These are phyloP conservation scores for Stromatinia cepivora DNA, from an alignment of 2,329 filamentous ascomycete genomes.

Conservation along the genomic window DNA sequence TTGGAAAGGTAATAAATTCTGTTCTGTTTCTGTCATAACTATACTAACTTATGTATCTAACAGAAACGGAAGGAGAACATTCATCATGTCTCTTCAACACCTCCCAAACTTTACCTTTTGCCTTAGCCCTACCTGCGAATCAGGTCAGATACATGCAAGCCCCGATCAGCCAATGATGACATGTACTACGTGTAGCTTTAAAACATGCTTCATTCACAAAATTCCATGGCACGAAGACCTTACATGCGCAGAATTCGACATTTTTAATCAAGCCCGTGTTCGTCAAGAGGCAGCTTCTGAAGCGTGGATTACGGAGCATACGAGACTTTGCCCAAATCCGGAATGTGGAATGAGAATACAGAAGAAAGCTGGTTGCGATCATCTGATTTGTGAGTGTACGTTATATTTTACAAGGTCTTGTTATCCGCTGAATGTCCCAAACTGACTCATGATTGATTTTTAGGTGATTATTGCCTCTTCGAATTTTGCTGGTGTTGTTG, in stretches of 20 bases:
- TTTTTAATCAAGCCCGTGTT: background rate
- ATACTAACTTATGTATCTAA: background rate
- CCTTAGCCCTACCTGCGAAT: background rate
- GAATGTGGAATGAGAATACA: slow-evolving; percentile 11
- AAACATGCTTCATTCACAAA: slow-evolving; percentile 12
- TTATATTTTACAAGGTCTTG: background rate
- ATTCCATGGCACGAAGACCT: slow-evolving; percentile 16
- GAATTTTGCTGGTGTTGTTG: background rate
- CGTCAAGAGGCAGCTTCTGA: slow-evolving; percentile 6
- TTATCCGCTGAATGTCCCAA: no score
- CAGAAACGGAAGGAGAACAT: background rate
- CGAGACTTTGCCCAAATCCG: slow-evolving; percentile 3
- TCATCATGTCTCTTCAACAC: background rate
- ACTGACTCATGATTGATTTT: background rate
- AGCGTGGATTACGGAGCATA: background rate
- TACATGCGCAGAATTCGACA: slow-evolving; percentile 5
- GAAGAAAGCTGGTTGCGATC: slow-evolving; percentile 1
- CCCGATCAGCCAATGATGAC: slow-evolving; percentile 6
- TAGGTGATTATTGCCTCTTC: slow-evolving; percentile 6
- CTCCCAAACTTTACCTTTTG: slow-evolving; percentile 7
- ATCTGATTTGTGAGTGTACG: background rate
- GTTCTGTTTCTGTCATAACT: background rate
- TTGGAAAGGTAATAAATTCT: background rate
- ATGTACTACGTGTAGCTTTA: slow-evolving; percentile 3
- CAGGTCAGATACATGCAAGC: slow-evolving; percentile 1